These are phyloP conservation scores for Xylaria sp. DNA, from an alignment of 2,329 filamentous ascomycete species.

Conservation along the genomic window DNA sequence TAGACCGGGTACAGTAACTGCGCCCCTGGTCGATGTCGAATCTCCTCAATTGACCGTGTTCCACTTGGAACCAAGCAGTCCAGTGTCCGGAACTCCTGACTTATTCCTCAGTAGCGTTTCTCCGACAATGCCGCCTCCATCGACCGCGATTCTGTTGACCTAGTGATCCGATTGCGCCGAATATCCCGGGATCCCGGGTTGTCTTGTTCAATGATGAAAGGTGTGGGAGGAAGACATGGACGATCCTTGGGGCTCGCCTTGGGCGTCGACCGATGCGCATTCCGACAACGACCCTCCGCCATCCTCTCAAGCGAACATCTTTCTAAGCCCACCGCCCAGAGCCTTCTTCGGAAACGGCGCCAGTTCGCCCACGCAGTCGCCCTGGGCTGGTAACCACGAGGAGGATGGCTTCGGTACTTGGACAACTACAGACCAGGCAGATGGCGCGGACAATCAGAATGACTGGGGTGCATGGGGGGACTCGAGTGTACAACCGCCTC, in stretches of 20 bases:
- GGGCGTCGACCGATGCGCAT: constrained; percentile 53
- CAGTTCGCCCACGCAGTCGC: constrained; percentile 43
- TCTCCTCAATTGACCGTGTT: constrained; percentile 6
- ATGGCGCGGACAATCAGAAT: constrained; percentile 29
- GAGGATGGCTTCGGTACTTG: constrained; percentile 48
- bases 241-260: constrained; percentile 68
- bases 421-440: constrained; percentile 41
- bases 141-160: background rate
- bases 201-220: constrained; percentile 38
- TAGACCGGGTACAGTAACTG: too few relatives aligned
- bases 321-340: constrained; percentile 50
- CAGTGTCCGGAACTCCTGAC: background rate
- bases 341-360: constrained; percentile 47
- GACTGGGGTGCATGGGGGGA: constrained; percentile 44
- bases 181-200: constrained; percentile 16
- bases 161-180: constrained; percentile 12
- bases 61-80: background rate
- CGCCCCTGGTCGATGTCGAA: background rate
- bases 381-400: constrained; percentile 49
- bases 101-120: background rate
- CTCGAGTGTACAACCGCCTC: constrained; percentile 34
- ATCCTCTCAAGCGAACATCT: constrained; percentile 41
- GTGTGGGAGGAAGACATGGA: constrained; percentile 55
- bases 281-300: constrained; percentile 40
- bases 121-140: constrained; percentile 13